Evolutionary conservation across 345 rosid genomes (phyloP).

Genomic region (Eucalyptus decipiens): DNA sequence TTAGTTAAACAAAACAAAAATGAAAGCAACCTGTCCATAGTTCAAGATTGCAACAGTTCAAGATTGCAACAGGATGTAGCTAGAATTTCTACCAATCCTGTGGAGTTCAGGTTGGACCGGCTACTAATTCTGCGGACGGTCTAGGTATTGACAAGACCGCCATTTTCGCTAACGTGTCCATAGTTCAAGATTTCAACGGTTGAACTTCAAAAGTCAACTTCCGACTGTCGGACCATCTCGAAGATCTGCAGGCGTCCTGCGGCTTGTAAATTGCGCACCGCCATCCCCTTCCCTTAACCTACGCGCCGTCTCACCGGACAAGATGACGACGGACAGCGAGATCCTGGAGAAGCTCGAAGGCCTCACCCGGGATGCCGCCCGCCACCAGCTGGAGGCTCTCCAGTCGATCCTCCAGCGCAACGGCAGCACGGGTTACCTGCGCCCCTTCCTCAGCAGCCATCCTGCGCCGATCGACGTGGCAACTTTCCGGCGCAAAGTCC

Average conservation of each 20-base stretch:
- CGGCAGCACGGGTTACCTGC: constrained; percentile 20
- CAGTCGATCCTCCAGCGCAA: constrained; percentile 30
- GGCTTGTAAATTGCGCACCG: neutral
- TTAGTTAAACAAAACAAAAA: too few relatives aligned
- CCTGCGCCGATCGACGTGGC: constrained; percentile 1
- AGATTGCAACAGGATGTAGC: too few relatives aligned
- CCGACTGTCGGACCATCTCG: neutral
- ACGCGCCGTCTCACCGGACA: neutral
- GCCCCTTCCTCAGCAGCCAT: constrained; percentile 1
- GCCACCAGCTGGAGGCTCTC: constrained; percentile 25
- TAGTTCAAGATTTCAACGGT: neutral
- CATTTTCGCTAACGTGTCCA: neutral
- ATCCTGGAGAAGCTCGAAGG: constrained; percentile 22
- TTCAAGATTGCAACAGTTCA: too few relatives aligned
- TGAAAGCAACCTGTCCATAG: too few relatives aligned
- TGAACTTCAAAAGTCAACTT: neutral
- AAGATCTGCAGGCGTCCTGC: neutral
- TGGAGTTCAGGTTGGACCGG: neutral
- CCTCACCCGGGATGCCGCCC: constrained; percentile 11
- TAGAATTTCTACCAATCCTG: neutral
- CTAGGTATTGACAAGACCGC: neutral
- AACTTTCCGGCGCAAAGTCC: constrained; percentile 13
- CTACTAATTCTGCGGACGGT: neutral
- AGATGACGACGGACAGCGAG: constrained; percentile 4
- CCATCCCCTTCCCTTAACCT: neutral